Conservation (phyloP, 2,329 filamentous ascomycete genomes). For the Fusarium agapanthi region DNA sequence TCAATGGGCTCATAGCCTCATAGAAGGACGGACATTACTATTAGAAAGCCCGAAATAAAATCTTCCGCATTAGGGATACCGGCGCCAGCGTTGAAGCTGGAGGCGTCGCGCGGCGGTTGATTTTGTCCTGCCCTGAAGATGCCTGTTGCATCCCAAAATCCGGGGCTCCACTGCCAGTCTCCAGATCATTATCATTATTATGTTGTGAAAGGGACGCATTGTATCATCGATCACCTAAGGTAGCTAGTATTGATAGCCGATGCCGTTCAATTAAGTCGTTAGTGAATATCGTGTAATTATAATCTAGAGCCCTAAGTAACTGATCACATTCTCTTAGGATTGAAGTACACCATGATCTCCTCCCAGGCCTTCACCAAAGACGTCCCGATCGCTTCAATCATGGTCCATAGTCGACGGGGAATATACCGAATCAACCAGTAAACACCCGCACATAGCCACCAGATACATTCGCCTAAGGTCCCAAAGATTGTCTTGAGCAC, state of each 20-base stretch:
- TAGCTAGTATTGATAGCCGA: too few relatives aligned
- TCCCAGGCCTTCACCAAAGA: slow-evolving; percentile 45
- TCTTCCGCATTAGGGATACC: too few relatives aligned
- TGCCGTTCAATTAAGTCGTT: not conserved
- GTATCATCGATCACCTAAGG: not conserved
- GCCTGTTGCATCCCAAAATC: not conserved
- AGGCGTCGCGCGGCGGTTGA: not conserved
- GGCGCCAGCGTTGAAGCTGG: not conserved
- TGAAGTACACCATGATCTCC: slow-evolving; percentile 49
- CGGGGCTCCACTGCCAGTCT: not conserved
- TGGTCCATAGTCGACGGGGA: slow-evolving; percentile 46
- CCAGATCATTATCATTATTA: not conserved
- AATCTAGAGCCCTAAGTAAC: not conserved
- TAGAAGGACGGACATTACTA: too few relatives aligned
- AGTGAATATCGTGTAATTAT: not conserved
- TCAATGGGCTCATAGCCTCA: not conserved
- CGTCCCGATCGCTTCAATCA: slow-evolving; percentile 43
- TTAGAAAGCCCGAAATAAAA: too few relatives aligned
- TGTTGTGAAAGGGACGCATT: not conserved
- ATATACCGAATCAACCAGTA: slow-evolving; percentile 47
- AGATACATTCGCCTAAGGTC: slow-evolving; percentile 40
- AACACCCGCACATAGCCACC: slow-evolving; percentile 33
- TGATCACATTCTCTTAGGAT: slow-evolving; percentile 47
- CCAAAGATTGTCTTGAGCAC: slow-evolving; percentile 47
- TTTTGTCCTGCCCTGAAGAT: not conserved